Evolutionary conservation across 2,329 filamentous ascomycete species (phyloP).

Genomic region (Apiospora phragmitis): DNA sequence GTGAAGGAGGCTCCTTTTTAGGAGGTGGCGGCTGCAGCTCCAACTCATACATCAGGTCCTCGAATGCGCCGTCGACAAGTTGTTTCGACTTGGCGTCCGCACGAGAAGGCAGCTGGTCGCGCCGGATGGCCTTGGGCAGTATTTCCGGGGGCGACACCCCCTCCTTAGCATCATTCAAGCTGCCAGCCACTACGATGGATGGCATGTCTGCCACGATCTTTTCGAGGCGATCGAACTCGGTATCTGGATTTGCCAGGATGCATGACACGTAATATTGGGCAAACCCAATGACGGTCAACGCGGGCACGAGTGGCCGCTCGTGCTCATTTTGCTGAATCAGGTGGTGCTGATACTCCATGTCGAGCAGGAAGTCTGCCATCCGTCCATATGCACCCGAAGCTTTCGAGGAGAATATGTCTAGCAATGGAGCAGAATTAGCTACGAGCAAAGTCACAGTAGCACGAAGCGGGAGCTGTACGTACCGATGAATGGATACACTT

Average conservation of each 20-base stretch:
- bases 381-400: slow-evolving; percentile 44
- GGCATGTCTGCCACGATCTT: slow-evolving; percentile 70
- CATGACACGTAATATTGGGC: slow-evolving; percentile 70
- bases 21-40: slow-evolving; percentile 22
- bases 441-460: slow-evolving; percentile 13
- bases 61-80: slow-evolving; percentile 60
- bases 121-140: slow-evolving; percentile 76
- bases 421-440: slow-evolving; percentile 18
- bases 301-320: slow-evolving; percentile 60
- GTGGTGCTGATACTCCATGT: slow-evolving; percentile 61
- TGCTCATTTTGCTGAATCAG: slow-evolving; percentile 57
- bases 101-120: slow-evolving; percentile 66
- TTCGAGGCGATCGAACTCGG: slow-evolving; percentile 70
- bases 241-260: slow-evolving; percentile 74
- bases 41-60: slow-evolving; percentile 35
- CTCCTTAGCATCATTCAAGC: slow-evolving; percentile 47
- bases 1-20: background rate
- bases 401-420: slow-evolving; percentile 52
- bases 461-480: slow-evolving; percentile 29
- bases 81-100: slow-evolving; percentile 59
- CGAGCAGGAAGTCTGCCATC: slow-evolving; percentile 59
- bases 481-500: slow-evolving; percentile 71
- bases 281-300: slow-evolving; percentile 68
- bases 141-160: slow-evolving; percentile 56
- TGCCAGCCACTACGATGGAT: slow-evolving; percentile 50